These are phyloP conservation scores for Penicillium sp. DNA, from an alignment of 2,329 filamentous ascomycete genomes.

Conservation along the genomic window DNA sequence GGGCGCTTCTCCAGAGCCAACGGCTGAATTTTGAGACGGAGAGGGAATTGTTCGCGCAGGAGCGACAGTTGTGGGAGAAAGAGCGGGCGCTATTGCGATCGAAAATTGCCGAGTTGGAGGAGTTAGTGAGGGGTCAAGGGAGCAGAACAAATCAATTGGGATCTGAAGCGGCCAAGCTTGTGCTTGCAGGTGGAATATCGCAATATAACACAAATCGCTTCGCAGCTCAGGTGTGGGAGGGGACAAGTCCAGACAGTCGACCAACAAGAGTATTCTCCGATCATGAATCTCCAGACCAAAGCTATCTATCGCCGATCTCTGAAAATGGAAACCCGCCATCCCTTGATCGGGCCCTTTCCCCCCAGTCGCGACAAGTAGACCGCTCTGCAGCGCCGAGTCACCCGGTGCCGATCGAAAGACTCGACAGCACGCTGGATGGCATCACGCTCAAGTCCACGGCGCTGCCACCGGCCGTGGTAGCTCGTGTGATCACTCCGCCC, in stretches of 20 bases:
- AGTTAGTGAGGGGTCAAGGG: conserved; percentile 23
- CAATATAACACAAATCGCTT: conserved; percentile 10
- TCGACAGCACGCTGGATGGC: conserved; percentile 46
- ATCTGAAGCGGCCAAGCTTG: conserved; percentile 10
- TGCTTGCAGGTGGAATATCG: conserved; percentile 8
- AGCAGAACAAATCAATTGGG: background rate
- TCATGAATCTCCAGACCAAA: conserved; percentile 26
- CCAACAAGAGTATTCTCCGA: conserved; percentile 46
- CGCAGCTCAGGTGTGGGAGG: conserved; percentile 43
- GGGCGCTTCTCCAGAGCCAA: conserved; percentile 38
- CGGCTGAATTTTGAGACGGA: conserved; percentile 39
- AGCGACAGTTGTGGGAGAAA: conserved; percentile 44
- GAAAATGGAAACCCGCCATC: conserved; percentile 33
- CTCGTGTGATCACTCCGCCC: conserved; percentile 43
- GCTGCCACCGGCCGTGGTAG: conserved; percentile 42
- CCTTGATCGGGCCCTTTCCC: conserved; percentile 41
- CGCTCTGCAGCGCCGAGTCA: conserved; percentile 28
- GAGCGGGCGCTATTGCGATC: conserved; percentile 41
- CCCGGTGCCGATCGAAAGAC: conserved; percentile 45
- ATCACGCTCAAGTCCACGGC: conserved; percentile 48
- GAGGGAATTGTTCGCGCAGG: conserved; percentile 40
- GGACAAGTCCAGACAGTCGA: conserved; percentile 36
- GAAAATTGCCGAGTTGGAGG: conserved; percentile 42
- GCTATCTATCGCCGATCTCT: conserved; percentile 25
- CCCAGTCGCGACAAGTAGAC: conserved; percentile 34